Percentiles rank a stretch among this genome's conserved stretches.
phyloP scores from a whole-genome alignment of 1,139 yeast species.

The Scheffersomyces quercinus region DNA sequence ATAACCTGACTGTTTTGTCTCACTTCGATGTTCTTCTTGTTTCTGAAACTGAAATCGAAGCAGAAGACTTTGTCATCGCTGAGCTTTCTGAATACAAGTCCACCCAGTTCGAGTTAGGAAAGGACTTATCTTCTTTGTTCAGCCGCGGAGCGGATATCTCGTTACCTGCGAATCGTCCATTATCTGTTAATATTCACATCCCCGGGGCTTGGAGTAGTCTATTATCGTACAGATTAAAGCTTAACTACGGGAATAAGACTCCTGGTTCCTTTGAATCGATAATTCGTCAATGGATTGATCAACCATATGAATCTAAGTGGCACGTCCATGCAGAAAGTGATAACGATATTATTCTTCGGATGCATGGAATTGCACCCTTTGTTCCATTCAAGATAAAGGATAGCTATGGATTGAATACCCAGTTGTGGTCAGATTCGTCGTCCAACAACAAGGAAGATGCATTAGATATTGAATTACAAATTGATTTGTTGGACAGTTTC shows the following conservation, averaged over 20 bases:
- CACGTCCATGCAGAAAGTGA: conserved; percentile 48
- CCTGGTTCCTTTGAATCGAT: conserved; percentile 53
- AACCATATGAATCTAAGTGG: conserved; percentile 79
- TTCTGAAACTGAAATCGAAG: conserved; percentile 18
- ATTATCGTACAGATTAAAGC: conserved; percentile 50
- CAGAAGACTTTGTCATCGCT: conserved; percentile 36
- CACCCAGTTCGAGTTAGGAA: conserved; percentile 27
- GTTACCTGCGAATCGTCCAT: conserved; percentile 47
- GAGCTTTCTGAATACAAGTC: conserved; percentile 26
- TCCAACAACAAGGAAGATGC: conserved; percentile 19
- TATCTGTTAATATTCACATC: conserved; percentile 48
- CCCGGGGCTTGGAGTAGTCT: conserved; percentile 65
- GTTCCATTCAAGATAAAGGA: conserved; percentile 50
- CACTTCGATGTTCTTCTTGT: conserved; percentile 53
- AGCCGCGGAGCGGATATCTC: conserved; percentile 37
- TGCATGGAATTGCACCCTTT: conserved; percentile 82
- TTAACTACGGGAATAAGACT: conserved; percentile 18
- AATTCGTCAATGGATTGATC: conserved; percentile 64
- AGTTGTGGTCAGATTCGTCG: conserved; percentile 41
- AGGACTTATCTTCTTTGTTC: conserved; percentile 33
- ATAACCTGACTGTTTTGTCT: conserved; percentile 32
- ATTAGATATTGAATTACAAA: conserved; percentile 32
- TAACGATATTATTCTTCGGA: conserved; percentile 35
- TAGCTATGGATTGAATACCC: conserved; percentile 36
- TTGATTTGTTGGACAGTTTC: conserved; percentile 48